Evolutionary conservation across 2,329 filamentous ascomycete species (phyloP).

Genomic region (Ascomycota sp.): DNA sequence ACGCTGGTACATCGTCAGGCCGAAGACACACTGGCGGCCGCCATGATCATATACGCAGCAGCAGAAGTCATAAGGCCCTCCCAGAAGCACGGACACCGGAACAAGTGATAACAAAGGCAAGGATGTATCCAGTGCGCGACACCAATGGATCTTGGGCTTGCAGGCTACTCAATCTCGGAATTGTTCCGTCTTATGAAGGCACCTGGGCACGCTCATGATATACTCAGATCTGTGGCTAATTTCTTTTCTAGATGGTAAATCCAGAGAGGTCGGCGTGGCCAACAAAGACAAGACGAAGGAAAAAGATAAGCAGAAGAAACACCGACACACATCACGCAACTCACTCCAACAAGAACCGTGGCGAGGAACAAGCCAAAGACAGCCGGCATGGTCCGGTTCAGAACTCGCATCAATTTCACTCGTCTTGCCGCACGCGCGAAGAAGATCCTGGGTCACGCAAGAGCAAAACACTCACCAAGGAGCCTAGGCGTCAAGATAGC

Average conservation of each 20-base stretch:
- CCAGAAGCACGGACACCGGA: conserved; percentile 1
- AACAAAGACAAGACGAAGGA: conserved; percentile 18
- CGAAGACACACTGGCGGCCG: conserved; percentile 32
- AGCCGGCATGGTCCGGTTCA: conserved; percentile 9
- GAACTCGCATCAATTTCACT: conserved; percentile 5
- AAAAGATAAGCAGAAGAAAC: conserved; percentile 19
- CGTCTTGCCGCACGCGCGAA: conserved; percentile 15
- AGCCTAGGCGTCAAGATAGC: conserved; percentile 24
- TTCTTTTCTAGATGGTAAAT: conserved; percentile 32
- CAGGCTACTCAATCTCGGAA: conserved; percentile 10
- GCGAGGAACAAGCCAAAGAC: conserved; percentile 12
- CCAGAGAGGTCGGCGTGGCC: conserved; percentile 15
- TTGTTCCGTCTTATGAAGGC: conserved; percentile 12
- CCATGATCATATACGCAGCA: conserved; percentile 31
- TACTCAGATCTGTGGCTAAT: conserved; percentile 31
- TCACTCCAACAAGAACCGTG: conserved; percentile 11
- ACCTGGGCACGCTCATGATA: conserved; percentile 15
- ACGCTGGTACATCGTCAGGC: conserved; percentile 23
- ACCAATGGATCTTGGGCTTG: conserved; percentile 8
- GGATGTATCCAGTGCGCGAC: conserved; percentile 8
- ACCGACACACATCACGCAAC: conserved; percentile 18
- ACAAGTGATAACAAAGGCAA: conserved; percentile 7
- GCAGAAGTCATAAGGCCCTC: conserved; percentile 24
- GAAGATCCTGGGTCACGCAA: conserved; percentile 17
- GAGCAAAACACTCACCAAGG: conserved; percentile 14